Conservation (phyloP, 2,329 filamentous ascomycete species). For the Xylaria sp. region DNA sequence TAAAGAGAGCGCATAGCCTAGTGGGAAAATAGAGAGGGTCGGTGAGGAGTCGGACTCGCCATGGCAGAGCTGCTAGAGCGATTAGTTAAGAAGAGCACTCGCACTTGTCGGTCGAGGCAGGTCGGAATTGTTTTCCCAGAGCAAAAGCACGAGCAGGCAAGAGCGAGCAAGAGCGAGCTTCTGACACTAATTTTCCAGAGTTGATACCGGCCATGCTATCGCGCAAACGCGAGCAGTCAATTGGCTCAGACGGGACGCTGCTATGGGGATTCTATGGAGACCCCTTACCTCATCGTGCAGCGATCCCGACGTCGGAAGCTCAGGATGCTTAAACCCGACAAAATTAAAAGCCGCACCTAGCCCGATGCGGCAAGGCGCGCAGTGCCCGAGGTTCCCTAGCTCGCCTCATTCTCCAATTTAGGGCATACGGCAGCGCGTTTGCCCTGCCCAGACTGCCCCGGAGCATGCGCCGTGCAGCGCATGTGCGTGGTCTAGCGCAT, state of each 20-base stretch:
- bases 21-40: not conserved
- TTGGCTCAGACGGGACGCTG: not conserved
- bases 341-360: not conserved
- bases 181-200: not conserved
- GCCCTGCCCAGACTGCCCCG: no score
- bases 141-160: no score
- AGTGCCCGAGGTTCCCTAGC: not conserved
- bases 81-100: no score
- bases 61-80: no score
- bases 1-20: slow-evolving; percentile 15
- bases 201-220: not conserved
- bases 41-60: slow-evolving; percentile 4
- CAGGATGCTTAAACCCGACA: slow-evolving; percentile 1
- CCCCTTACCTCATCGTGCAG: slow-evolving; percentile 17
- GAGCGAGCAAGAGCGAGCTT: no score
- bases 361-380: not conserved
- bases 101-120: no score
- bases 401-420: not conserved
- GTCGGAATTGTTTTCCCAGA: not conserved
- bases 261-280: no score
- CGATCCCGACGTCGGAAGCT: not conserved
- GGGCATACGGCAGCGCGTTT: not conserved
- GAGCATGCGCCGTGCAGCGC: not conserved
- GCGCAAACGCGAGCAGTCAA: not conserved
- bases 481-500: not conserved